Percentiles rank a stretch among this genome's conserved stretches.
Evolutionary conservation across 768 basidiomycete species (phyloP).

Genomic region (Tubosaeta sp.): DNA sequence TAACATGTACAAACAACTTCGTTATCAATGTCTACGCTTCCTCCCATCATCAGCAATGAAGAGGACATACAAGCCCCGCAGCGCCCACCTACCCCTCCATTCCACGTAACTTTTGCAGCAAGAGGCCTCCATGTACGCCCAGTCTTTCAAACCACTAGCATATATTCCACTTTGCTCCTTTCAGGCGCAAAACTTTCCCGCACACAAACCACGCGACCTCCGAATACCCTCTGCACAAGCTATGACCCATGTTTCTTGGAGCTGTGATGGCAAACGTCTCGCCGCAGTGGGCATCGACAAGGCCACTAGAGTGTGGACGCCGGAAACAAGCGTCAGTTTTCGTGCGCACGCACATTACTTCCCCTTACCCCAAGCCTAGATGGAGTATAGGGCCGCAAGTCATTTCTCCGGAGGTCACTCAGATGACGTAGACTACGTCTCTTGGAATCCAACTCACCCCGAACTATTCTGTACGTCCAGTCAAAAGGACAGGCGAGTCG

Average conservation of each 20-base stretch:
- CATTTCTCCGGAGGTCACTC: slow-evolving; percentile 67
- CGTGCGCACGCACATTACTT: neutral
- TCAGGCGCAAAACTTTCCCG: slow-evolving; percentile 75
- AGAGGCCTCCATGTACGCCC: slow-evolving; percentile 66
- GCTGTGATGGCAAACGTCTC: slow-evolving; percentile 75
- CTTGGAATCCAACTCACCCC: slow-evolving; percentile 84
- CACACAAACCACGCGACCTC: slow-evolving; percentile 74
- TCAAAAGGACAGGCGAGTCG: slow-evolving; percentile 67
- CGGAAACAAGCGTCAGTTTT: slow-evolving; percentile 67
- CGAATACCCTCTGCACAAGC: slow-evolving; percentile 57
- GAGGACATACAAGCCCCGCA: slow-evolving; percentile 55
- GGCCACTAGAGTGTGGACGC: slow-evolving; percentile 68
- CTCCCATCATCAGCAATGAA: slow-evolving; percentile 35
- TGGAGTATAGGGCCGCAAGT: slow-evolving; percentile 65
- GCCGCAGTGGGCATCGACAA: slow-evolving; percentile 84
- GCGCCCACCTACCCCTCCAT: slow-evolving; percentile 68
- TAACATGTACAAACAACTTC: slow-evolving; percentile 23
- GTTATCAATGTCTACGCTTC: slow-evolving; percentile 26
- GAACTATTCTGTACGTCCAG: slow-evolving; percentile 80
- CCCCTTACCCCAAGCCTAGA: slow-evolving; percentile 36
- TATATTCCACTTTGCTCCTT: slow-evolving; percentile 10
- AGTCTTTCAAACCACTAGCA: slow-evolving; percentile 7
- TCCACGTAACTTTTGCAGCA: slow-evolving; percentile 63
- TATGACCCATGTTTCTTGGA: slow-evolving; percentile 81
- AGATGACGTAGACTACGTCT: slow-evolving; percentile 77